A percentile compares a stretch with the other conserved stretches of the same genome.
Conservation (phyloP, 805 yeast species). For the Cyberlindnera maritima region DNA sequence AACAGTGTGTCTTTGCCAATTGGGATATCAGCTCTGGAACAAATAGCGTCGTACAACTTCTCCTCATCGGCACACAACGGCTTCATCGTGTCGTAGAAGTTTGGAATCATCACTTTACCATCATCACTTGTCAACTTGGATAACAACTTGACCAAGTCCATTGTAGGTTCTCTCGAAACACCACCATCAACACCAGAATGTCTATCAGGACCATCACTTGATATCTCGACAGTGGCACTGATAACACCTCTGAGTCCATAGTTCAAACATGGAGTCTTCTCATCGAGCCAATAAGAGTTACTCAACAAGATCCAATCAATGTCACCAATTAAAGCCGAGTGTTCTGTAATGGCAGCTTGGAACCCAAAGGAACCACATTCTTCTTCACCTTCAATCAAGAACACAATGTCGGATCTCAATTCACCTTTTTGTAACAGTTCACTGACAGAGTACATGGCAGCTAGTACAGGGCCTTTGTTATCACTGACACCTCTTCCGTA, state of each 20-base stretch:
- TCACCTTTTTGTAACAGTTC: slow-evolving; percentile 51
- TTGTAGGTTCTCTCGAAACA: slow-evolving; percentile 79
- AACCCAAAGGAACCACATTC: slow-evolving; percentile 92
- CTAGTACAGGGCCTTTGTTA: slow-evolving; percentile 90
- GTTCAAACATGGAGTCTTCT: slow-evolving; percentile 82
- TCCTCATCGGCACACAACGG: slow-evolving; percentile 58
- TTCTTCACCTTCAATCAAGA: slow-evolving; percentile 92
- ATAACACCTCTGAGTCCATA: slow-evolving; percentile 93
- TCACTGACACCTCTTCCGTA: slow-evolving; percentile 94
- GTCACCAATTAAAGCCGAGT: slow-evolving; percentile 54
- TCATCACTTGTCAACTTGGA: slow-evolving; percentile 58
- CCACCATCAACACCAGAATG: slow-evolving; percentile 99
- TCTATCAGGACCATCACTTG: slow-evolving; percentile 77
- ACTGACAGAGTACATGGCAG: slow-evolving; percentile 84
- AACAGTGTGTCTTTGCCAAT: slow-evolving; percentile 50
- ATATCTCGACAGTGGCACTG: slow-evolving; percentile 69
- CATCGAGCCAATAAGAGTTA: slow-evolving; percentile 94
- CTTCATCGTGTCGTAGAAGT: slow-evolving; percentile 66
- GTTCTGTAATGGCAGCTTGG: slow-evolving; percentile 54
- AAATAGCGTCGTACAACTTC: slow-evolving; percentile 58
- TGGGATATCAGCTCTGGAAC: slow-evolving; percentile 33
- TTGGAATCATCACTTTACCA: slow-evolving; percentile 60
- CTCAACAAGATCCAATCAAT: slow-evolving; percentile 90
- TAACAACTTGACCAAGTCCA: slow-evolving; percentile 74
- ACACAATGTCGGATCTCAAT: slow-evolving; percentile 71